A percentile compares a stretch with the other conserved stretches of the same genome.
These are phyloP conservation scores for Fusarium nodosum DNA, from an alignment of 2,329 filamentous ascomycete species.

Conservation along the genomic window DNA sequence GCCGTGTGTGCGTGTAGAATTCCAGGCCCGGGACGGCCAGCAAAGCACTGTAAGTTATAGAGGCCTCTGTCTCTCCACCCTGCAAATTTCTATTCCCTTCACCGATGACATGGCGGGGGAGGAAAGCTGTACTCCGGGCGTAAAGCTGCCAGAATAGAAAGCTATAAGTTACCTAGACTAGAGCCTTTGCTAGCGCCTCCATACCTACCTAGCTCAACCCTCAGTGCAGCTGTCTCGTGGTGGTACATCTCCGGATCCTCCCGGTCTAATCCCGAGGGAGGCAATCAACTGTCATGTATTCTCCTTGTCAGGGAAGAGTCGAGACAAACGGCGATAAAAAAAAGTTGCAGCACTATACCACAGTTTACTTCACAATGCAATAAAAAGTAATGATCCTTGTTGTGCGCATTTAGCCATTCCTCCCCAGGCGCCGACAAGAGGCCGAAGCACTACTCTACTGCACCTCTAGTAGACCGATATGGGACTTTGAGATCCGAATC, in stretches of 20 bases:
- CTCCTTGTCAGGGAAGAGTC: slow-evolving; percentile 3
- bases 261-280: slow-evolving; percentile 33
- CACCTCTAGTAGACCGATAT: slow-evolving; percentile 12
- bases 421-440: slow-evolving; percentile 40
- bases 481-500: slow-evolving; percentile 37
- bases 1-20: slow-evolving; percentile 35
- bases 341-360: not conserved
- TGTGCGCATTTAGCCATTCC: slow-evolving; percentile 28
- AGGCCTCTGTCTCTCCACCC: slow-evolving; percentile 37
- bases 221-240: slow-evolving; percentile 26
- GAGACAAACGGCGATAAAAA: slow-evolving; percentile 4
- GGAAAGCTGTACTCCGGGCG: slow-evolving; percentile 9
- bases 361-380: not conserved
- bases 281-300: slow-evolving; percentile 33
- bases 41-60: slow-evolving; percentile 18
- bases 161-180: slow-evolving; percentile 4
- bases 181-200: slow-evolving; percentile 15
- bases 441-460: slow-evolving; percentile 18
- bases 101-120: slow-evolving; percentile 45
- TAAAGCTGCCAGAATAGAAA: slow-evolving; percentile 14
- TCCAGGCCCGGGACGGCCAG: slow-evolving; percentile 29
- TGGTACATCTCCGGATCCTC: slow-evolving; percentile 47
- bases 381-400: slow-evolving; percentile 7
- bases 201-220: slow-evolving; percentile 25
- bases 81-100: slow-evolving; percentile 32